phyloP scores from a whole-genome alignment of 371 early-diverging fungal species.

The Circinella minor region DNA sequence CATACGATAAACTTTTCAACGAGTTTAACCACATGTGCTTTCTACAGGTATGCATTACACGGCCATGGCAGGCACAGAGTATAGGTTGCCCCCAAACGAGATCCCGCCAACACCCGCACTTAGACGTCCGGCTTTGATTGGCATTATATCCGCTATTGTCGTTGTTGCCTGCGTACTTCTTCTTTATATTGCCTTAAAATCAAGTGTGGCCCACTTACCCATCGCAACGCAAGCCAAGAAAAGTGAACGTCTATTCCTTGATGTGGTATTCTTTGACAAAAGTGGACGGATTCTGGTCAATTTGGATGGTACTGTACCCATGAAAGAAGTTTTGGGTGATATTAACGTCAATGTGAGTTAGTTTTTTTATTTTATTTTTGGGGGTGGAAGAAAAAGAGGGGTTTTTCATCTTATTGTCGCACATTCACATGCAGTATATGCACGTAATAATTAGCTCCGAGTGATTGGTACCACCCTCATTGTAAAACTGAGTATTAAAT shows the following conservation, averaged over 20 bases:
- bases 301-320: conserved; percentile 48
- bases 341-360: conserved; percentile 4
- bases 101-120: conserved; percentile 29
- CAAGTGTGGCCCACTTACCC: conserved; percentile 10
- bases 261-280: conserved; percentile 40
- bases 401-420: not conserved
- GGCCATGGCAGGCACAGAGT: conserved; percentile 46
- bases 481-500: not conserved
- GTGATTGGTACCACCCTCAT: conserved; percentile 14
- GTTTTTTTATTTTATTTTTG: not conserved
- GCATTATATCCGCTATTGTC: conserved; percentile 43
- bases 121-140: conserved; percentile 36
- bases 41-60: conserved; percentile 51
- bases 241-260: conserved; percentile 30
- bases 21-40: conserved; percentile 2
- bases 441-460: conserved; percentile 9
- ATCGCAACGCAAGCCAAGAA: conserved; percentile 19
- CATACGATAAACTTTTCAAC: not conserved
- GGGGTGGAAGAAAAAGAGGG: not conserved
- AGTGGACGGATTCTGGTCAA: conserved; percentile 47
- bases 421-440: conserved; percentile 10
- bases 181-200: conserved; percentile 24
- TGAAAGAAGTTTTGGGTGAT: conserved; percentile 18
- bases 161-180: conserved; percentile 36
- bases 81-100: conserved; percentile 22